Conservation (phyloP, 768 basidiomycete species). For the Infundibulicybe gibba region DNA sequence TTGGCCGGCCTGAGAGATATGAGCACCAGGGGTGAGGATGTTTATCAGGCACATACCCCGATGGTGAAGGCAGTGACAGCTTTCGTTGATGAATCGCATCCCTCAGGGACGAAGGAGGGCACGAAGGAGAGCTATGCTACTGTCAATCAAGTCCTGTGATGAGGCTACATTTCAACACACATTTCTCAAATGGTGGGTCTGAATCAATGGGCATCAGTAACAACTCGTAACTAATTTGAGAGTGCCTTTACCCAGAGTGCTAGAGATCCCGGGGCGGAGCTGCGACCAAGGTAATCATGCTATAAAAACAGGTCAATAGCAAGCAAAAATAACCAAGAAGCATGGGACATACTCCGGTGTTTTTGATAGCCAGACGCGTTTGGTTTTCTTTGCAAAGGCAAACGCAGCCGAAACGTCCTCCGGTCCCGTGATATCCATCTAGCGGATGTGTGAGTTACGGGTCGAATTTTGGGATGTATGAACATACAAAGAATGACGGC, state of each 20-base stretch:
- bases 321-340: background rate
- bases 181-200: conserved; percentile 39
- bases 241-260: conserved; percentile 37
- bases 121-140: conserved; percentile 27
- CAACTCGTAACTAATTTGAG: background rate
- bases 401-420: conserved; percentile 42
- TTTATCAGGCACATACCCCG: background rate
- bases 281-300: conserved; percentile 49
- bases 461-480: background rate
- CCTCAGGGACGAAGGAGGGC: conserved; percentile 29
- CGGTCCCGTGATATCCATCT: conserved; percentile 38
- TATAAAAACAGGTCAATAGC: conserved; percentile 8
- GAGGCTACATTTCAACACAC: conserved; percentile 14
- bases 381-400: conserved; percentile 33
- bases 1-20: conserved; percentile 33
- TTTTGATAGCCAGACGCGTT: conserved; percentile 44
- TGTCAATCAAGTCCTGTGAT: background rate
- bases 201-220: background rate
- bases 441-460: background rate
- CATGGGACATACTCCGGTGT: conserved; percentile 41
- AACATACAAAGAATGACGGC: background rate
- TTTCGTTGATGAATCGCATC: conserved; percentile 21
- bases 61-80: conserved; percentile 13
- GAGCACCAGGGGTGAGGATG: conserved; percentile 24
- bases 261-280: conserved; percentile 38